Evolutionary conservation across 495 filamentous ascomycete species (phyloP).

Genomic region (Penicillium paxilli): DNA sequence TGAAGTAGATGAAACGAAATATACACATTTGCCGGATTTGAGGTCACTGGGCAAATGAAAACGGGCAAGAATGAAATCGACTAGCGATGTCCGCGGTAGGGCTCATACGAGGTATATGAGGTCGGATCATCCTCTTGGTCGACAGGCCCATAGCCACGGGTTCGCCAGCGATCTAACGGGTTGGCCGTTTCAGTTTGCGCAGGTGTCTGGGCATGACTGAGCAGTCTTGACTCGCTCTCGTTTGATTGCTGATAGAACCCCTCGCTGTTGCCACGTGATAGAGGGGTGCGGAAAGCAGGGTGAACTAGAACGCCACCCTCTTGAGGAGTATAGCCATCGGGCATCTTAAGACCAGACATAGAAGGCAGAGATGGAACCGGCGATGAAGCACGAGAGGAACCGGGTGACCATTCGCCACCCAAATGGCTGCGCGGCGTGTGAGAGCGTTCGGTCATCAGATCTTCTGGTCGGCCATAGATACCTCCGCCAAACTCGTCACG

Average conservation of each 20-base stretch:
- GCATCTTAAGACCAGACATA: conserved; percentile 25
- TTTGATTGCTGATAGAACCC: conserved; percentile 37
- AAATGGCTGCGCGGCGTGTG: conserved; percentile 62
- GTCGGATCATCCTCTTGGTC: conserved; percentile 37
- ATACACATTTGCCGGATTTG: not conserved
- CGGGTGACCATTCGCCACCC: conserved; percentile 41
- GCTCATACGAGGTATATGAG: conserved; percentile 40
- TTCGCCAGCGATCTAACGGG: conserved; percentile 47
- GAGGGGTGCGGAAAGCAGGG: conserved; percentile 38
- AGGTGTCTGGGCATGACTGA: conserved; percentile 43
- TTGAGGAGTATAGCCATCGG: conserved; percentile 26
- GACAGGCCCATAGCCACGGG: conserved; percentile 49
- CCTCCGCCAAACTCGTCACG: conserved; percentile 81
- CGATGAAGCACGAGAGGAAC: conserved; percentile 48
- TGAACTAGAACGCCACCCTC: conserved; percentile 27
- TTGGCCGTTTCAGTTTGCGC: conserved; percentile 24
- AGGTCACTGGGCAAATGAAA: no score
- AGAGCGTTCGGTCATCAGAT: conserved; percentile 62
- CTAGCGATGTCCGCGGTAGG: conserved; percentile 33
- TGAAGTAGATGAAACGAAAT: not conserved
- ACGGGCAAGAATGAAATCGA: no score
- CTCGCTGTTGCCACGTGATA: conserved; percentile 29
- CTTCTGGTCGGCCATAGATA: conserved; percentile 68
- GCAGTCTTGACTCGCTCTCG: conserved; percentile 46
- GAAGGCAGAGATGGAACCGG: conserved; percentile 40